Conservation (phyloP, 257 asterid genomes). For the Osmanthus fragrans region DNA sequence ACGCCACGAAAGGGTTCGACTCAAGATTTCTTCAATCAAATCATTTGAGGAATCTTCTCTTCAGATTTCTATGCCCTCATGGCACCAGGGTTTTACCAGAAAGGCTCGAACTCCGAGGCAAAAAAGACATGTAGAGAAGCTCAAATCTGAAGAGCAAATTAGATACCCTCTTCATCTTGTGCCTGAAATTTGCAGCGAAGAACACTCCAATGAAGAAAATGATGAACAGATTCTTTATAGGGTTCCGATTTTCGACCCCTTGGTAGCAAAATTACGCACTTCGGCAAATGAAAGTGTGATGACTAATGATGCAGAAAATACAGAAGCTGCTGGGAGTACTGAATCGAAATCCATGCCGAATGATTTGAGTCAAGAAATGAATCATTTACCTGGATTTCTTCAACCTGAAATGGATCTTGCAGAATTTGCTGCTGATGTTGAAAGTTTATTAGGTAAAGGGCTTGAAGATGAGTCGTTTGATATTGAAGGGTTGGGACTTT, state of each 20-base stretch:
- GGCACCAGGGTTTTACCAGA: constrained; percentile 67
- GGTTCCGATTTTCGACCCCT: constrained; percentile 73
- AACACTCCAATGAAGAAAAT: constrained; percentile 46
- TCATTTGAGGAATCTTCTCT: constrained; percentile 16
- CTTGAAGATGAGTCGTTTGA: constrained; percentile 65
- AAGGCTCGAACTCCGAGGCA: constrained; percentile 71
- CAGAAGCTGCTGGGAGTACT: neutral
- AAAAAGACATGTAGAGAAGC: constrained; percentile 28
- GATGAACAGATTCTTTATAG: constrained; percentile 70
- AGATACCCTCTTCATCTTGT: constrained; percentile 45
- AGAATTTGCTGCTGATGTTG: constrained; percentile 81
- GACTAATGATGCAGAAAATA: neutral
- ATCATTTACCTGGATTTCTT: constrained; percentile 43
- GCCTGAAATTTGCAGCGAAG: constrained; percentile 65
- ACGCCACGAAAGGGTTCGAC: constrained; percentile 76
- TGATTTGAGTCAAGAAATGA: constrained; percentile 17
- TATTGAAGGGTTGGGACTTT: constrained; percentile 65
- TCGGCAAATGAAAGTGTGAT: constrained; percentile 30
- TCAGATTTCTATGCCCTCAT: constrained; percentile 37
- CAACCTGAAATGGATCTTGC: constrained; percentile 82
- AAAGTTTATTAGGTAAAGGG: constrained; percentile 72
- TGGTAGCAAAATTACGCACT: constrained; percentile 43
- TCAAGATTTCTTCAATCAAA: constrained; percentile 41
- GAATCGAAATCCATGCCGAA: constrained; percentile 20
- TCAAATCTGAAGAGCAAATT: neutral